phyloP scores from a whole-genome alignment of 441 rosid genomes.

The Populus tomentosa region DNA sequence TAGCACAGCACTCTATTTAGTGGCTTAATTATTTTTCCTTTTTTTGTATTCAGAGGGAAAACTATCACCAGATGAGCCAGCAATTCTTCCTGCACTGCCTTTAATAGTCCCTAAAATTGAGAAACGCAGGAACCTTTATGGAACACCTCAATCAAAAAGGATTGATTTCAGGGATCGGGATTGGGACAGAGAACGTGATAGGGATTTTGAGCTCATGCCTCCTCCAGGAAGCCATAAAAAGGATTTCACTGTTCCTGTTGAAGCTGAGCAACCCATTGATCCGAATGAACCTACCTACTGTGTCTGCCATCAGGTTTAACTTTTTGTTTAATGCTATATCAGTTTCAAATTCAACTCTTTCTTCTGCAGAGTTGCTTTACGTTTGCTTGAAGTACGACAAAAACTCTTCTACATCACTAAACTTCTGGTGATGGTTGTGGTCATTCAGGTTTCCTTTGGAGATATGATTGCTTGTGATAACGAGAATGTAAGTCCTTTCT shows the following conservation, averaged over 20 bases:
- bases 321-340: conserved; percentile 11
- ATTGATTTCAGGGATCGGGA: conserved; percentile 74
- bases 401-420: conserved; percentile 10
- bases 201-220: conserved; percentile 97
- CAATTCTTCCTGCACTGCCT: conserved; percentile 86
- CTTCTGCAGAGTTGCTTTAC: background rate
- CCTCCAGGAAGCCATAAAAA: conserved; percentile 88
- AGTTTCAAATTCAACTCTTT: conserved; percentile 1
- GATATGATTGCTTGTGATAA: conserved; percentile 99
- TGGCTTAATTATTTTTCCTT: conserved; percentile 1
- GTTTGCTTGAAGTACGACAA: background rate
- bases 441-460: conserved; percentile 82
- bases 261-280: conserved; percentile 84
- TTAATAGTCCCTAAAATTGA: conserved; percentile 74
- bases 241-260: conserved; percentile 54
- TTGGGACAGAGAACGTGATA: conserved; percentile 86
- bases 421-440: conserved; percentile 5
- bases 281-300: conserved; percentile 98
- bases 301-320: conserved; percentile 90
- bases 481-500: conserved; percentile 60
- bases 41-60: conserved; percentile 65
- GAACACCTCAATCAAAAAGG: conserved; percentile 83
- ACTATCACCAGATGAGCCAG: conserved; percentile 82
- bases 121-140: conserved; percentile 59
- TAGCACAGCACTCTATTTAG: background rate